Conservation (phyloP, 768 basidiomycete species). For the Agaricus bisporus region DNA sequence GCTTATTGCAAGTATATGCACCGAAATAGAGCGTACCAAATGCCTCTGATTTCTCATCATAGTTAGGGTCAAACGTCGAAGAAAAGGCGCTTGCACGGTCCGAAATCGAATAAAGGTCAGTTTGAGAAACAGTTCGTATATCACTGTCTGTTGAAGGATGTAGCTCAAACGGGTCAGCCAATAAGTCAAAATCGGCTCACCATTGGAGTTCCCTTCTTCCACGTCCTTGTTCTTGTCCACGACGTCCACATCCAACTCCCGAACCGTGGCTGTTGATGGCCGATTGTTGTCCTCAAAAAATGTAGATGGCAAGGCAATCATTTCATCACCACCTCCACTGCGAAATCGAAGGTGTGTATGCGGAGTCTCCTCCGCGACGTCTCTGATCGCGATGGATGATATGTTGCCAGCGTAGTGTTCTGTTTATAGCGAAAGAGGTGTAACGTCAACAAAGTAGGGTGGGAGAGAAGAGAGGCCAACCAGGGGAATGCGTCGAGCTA, state of each 20-base stretch:
- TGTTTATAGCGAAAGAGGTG: neutral
- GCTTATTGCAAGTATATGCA: neutral
- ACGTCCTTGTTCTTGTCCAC: neutral
- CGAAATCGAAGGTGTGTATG: neutral
- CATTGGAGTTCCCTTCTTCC: slow-evolving; percentile 2
- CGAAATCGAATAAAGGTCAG: slow-evolving; percentile 10
- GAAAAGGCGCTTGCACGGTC: slow-evolving; percentile 10
- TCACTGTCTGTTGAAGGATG: neutral
- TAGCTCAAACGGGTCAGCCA: neutral
- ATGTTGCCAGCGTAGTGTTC: slow-evolving; percentile 5
- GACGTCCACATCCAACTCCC: slow-evolving; percentile 1
- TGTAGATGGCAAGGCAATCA: slow-evolving; percentile 9
- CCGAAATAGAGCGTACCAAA: slow-evolving; percentile 6
- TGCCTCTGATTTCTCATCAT: slow-evolving; percentile 11
- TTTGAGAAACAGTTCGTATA: slow-evolving; percentile 2
- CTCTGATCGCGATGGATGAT: slow-evolving; percentile 1
- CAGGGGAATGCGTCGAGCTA: neutral
- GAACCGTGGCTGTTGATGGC: neutral
- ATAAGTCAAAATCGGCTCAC: neutral
- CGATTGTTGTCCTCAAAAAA: neutral
- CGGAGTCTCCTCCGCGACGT: slow-evolving; percentile 1
- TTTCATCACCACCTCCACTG: slow-evolving; percentile 9
- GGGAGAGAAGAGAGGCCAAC: too few relatives aligned
- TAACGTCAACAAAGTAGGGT: neutral
- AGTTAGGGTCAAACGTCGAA: slow-evolving; percentile 14